Percentiles rank a stretch among this genome's conserved stretches.
These are phyloP conservation scores for Suzukiozyma palmioleophila DNA, from an alignment of 1,139 yeast species.

Conservation along the genomic window DNA sequence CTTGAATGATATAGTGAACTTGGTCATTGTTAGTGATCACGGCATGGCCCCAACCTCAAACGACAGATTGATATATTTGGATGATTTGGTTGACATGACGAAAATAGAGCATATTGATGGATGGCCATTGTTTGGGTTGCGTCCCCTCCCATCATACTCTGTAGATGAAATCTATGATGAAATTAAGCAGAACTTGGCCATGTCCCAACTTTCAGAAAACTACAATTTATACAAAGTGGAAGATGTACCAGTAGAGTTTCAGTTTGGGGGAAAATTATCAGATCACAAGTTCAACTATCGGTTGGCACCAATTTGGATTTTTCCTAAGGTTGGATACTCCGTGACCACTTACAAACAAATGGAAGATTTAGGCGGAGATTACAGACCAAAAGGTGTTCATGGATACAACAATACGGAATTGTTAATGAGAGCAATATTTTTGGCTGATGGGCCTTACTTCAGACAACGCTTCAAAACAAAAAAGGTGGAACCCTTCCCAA, in stretches of 20 bases:
- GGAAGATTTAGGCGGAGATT: conserved; percentile 44
- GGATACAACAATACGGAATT: conserved; percentile 78
- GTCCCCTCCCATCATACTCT: conserved; percentile 44
- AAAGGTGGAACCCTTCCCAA: conserved; percentile 61
- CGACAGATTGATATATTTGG: conserved; percentile 59
- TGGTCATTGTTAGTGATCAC: conserved; percentile 81
- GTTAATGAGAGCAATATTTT: conserved; percentile 77
- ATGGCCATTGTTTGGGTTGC: conserved; percentile 83
- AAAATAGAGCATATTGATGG: conserved; percentile 67
- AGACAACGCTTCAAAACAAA: conserved; percentile 14
- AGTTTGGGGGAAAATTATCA: conserved; percentile 52
- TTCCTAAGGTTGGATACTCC: conserved; percentile 79
- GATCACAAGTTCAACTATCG: conserved; percentile 50
- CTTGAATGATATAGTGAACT: conserved; percentile 60
- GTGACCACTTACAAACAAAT: conserved; percentile 61
- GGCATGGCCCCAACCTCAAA: conserved; percentile 90
- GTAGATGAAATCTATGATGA: conserved; percentile 18
- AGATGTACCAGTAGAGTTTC: conserved; percentile 59
- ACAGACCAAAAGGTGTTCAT: conserved; percentile 71
- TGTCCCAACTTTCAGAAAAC: conserved; percentile 21
- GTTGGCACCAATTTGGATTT: conserved; percentile 79
- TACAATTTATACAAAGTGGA: conserved; percentile 51
- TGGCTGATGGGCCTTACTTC: conserved; percentile 82
- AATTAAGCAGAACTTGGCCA: conserved; percentile 18
- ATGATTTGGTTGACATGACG: conserved; percentile 56